Evolutionary conservation across 331 rosid species (phyloP).

Genomic region (Acacia concinna): DNA sequence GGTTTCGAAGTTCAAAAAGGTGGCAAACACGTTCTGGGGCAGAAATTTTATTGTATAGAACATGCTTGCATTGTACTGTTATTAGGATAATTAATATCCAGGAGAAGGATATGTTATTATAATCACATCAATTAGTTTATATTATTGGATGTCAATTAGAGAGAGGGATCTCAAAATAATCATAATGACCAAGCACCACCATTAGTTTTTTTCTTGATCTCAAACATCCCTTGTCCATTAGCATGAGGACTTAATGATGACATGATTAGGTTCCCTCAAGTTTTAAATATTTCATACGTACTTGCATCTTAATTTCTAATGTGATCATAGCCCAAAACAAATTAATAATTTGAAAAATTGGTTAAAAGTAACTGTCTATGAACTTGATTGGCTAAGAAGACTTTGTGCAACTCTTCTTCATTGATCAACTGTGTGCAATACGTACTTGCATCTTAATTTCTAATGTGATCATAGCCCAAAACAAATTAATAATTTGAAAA

Average conservation of each 20-base stretch:
- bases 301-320: not conserved
- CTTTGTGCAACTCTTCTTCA: too few species aligned
- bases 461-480: not conserved
- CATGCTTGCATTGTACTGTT: conserved; percentile 25
- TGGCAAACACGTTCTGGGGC: conserved; percentile 41
- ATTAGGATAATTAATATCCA: not conserved
- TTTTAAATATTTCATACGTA: not conserved
- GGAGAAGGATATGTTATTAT: conserved; percentile 18
- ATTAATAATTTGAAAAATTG: not conserved
- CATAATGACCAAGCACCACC: not conserved
- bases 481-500: not conserved
- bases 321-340: not conserved
- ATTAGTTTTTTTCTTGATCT: not conserved
- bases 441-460: not conserved
- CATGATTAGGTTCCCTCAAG: conserved; percentile 14
- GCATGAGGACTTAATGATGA: conserved; percentile 12
- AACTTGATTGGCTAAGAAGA: too few species aligned
- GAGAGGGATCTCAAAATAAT: conserved; percentile 14
- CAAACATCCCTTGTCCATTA: conserved; percentile 18
- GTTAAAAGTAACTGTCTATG: too few species aligned
- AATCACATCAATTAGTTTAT: conserved; percentile 19
- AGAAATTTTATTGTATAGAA: not conserved
- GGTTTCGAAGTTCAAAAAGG: conserved; percentile 35
- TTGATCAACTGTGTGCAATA: too few species aligned
- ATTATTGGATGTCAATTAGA: conserved; percentile 21